These are phyloP conservation scores for Halocafeteria seosinensis DNA, from an alignment of 108 stramenopile genomes.

Conservation along the genomic window DNA sequence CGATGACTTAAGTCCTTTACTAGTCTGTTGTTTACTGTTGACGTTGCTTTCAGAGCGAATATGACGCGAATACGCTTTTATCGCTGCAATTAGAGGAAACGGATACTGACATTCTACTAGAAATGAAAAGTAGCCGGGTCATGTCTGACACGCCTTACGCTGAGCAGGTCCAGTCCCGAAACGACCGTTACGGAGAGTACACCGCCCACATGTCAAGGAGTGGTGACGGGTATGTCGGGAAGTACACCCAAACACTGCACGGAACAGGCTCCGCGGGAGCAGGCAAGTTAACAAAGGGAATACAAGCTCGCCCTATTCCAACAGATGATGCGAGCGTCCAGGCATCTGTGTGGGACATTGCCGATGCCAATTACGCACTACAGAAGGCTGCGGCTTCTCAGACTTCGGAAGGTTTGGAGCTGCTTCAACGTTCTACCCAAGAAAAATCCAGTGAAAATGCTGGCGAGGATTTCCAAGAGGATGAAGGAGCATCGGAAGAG, in stretches of 20 bases:
- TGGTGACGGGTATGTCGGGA: not conserved
- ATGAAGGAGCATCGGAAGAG: not conserved
- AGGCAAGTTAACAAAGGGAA: not conserved
- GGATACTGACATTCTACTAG: not conserved
- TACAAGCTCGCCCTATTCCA: not conserved
- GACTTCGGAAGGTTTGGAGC: no score
- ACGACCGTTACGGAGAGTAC: not conserved
- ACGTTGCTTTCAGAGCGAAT: not conserved
- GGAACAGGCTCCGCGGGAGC: not conserved
- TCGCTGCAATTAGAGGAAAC: not conserved
- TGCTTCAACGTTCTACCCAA: no score
- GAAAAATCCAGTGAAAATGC: no score
- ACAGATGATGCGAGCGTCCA: not conserved
- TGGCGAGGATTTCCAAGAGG: no score
- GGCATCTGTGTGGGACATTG: not conserved
- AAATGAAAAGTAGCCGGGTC: not conserved
- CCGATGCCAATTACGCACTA: no score
- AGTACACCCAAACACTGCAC: not conserved
- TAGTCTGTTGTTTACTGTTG: no score
- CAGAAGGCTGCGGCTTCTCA: no score
- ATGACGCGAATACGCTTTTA: not conserved
- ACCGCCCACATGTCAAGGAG: not conserved
- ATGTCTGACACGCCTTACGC: not conserved
- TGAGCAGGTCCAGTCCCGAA: not conserved
- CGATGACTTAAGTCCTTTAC: no score